Base-by-base conservation (phyloP, 257 asterid genomes). In the Ajuga chamaepitys region DNA sequence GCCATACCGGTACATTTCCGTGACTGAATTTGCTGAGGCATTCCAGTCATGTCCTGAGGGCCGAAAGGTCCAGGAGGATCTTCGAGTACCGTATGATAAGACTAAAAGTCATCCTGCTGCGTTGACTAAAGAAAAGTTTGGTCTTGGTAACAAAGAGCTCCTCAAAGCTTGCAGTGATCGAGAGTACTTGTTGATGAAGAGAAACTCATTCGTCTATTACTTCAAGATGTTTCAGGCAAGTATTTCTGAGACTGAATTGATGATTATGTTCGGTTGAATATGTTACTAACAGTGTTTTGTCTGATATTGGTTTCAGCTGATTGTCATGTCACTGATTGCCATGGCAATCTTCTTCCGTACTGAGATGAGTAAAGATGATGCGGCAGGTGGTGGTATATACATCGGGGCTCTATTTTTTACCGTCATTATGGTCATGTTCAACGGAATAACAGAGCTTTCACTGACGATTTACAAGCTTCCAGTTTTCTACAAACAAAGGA, bases 101-200 rank as follows among this genome's bases (percentile, higher is more conserved):
- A 78, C 61, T 57, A 82, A 70, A 52, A 81, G 79, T 74, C 92
- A 87, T 52, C 92, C 87, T 0, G 89, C 92, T 9, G 87, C 95
- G 7, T 13, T 87, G 67, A 69, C 89, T 1, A 82, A 73, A 32
- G 28, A 77, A 40, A 84, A 75, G 64, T 85, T 68, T 21, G 95
- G 92, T 5, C 58, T 85, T 1, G 78, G 85, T 13, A 72, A 72
- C 8, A 79, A 68, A 50, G 87, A 87, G 10, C 78, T 87, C 37
- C 41, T 87, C 1, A 83, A 87, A 58, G 92, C 90, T 5, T 84
- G 92, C 59, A 14, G 69, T 2, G 80, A 82, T 32, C 75, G 95
- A 62, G 89, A 87, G 58, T 21, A 14, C 67, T 58, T 87, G 64
- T 55, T 87, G 64, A 85, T 85, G 92, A 87, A 81, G 71, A 81